Conservation (phyloP, 2,329 filamentous ascomycete species). For the Colletotrichum tropicicola region DNA sequence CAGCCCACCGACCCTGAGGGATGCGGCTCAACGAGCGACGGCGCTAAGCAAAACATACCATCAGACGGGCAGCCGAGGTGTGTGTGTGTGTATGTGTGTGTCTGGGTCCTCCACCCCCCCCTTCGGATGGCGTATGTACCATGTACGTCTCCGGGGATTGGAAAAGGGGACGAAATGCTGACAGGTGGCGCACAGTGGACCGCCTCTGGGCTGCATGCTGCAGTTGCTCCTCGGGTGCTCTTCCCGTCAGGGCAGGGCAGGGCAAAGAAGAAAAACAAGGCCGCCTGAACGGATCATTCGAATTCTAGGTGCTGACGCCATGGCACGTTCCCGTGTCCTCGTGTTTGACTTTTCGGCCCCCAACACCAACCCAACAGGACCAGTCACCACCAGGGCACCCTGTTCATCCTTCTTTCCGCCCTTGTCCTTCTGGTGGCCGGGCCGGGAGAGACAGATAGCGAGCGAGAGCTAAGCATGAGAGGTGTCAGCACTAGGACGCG, state of each 20-base stretch:
- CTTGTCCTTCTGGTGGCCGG: not conserved
- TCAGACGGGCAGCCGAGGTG: not conserved
- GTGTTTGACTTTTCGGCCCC: not conserved
- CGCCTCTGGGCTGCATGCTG: not conserved
- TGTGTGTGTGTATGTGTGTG: not conserved
- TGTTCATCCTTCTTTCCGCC: not conserved
- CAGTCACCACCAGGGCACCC: not conserved
- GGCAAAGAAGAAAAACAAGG: no score
- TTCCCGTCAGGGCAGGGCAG: not conserved
- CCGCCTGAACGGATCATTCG: not conserved
- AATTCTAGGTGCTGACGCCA: not conserved
- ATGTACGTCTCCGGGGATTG: not conserved
- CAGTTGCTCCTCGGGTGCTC: not conserved
- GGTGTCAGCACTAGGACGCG: constrained; percentile 25
- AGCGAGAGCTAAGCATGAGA: not conserved
- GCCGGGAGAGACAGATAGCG: not conserved
- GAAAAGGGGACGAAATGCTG: not conserved
- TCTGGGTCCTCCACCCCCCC: not conserved
- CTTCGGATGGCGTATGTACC: not conserved
- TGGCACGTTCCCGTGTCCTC: not conserved
- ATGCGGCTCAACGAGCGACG: constrained; percentile 7
- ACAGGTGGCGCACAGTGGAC: not conserved
- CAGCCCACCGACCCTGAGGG: constrained; percentile 1
- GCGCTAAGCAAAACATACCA: not conserved
- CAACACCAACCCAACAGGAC: not conserved